Evolutionary conservation across 768 basidiomycete genomes (phyloP), one percentile per base, ranked within the genome.

Genomic region (Tricholomella constricta): DNA sequence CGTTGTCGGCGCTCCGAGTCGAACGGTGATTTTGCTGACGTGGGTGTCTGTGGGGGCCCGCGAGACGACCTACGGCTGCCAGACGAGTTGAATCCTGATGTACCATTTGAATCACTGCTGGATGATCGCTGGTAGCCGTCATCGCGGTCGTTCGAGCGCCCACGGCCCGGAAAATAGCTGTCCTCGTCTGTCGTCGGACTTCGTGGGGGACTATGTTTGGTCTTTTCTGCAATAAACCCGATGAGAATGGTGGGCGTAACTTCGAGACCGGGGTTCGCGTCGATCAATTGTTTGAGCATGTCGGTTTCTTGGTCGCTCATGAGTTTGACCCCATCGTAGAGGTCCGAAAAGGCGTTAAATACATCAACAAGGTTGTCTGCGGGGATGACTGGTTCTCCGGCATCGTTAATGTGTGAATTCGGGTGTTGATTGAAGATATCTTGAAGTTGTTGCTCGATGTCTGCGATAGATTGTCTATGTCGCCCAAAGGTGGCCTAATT

Each of bases 301-400:
- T 73, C 73, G 60, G 82, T 77, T 67, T 93, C 91, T 20, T 83
- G 76, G 34, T 75, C 72, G 9, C 78, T 76, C 59, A 94, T 72
- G n/a, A 92, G 79, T 57, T 86, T 78, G 17, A 78, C 72, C 10
- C 83, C 82, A 55, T 80, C 71, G 63, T 84, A 84, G 4, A 79
- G 68, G 26, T 84, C 74, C 4, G 82, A 81, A 61, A 88, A 88
- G 14, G 80, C 73, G 40, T 79, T 77, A 38, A 92, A 78, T 26
- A 92, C 80, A 60, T 89, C 85, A 29, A 85, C 77, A 32, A 92
- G 80, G n/a, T 78, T 80, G 56, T 82, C 78, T 38, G 81, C 89
- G 11, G 89, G 88, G 58, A 92, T 83, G 17, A 79, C 78, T 29
- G 85, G 80, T 51, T 84, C 82, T 47, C 81, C 82, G 17, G 76